Evolutionary conservation across 2,329 filamentous ascomycete species (phyloP).

Genomic region (Cladorrhinum sp.): DNA sequence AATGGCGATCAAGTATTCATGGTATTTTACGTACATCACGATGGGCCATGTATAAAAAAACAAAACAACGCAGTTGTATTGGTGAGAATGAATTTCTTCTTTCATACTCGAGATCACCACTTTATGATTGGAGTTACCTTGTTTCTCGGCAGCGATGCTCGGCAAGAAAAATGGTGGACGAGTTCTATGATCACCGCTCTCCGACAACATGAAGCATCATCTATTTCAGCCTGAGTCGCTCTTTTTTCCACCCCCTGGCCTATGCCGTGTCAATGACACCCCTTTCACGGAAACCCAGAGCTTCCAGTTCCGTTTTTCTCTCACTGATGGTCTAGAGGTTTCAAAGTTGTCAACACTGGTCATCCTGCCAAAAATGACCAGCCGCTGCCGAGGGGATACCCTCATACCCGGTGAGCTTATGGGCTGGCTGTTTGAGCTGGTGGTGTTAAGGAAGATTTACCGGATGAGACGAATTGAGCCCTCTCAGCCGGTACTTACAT

Average conservation of each 20-base stretch:
- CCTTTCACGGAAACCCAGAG: background rate
- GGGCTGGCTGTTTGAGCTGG: background rate
- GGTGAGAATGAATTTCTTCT: too few species aligned
- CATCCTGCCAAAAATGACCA: too few species aligned
- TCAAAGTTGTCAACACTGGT: background rate
- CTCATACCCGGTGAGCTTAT: background rate
- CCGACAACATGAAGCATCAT: background rate
- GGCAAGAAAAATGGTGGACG: background rate
- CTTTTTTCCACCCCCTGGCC: background rate
- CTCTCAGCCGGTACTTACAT: background rate
- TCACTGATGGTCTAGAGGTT: background rate
- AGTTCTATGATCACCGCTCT: background rate
- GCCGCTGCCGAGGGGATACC: too few species aligned
- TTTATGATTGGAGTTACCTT: too few species aligned
- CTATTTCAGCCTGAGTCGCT: constrained; percentile 5
- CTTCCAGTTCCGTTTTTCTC: background rate
- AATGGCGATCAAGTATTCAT: constrained; percentile 1
- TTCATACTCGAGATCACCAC: background rate
- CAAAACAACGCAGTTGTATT: too few species aligned
- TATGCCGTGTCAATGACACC: background rate
- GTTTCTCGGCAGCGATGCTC: background rate
- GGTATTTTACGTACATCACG: too few species aligned
- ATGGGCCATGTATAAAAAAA: too few species aligned
- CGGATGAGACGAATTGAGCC: background rate
- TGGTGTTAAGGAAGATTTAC: background rate